Evolutionary conservation across 306 rosid species (phyloP).

Genomic region (Morella rubra): DNA sequence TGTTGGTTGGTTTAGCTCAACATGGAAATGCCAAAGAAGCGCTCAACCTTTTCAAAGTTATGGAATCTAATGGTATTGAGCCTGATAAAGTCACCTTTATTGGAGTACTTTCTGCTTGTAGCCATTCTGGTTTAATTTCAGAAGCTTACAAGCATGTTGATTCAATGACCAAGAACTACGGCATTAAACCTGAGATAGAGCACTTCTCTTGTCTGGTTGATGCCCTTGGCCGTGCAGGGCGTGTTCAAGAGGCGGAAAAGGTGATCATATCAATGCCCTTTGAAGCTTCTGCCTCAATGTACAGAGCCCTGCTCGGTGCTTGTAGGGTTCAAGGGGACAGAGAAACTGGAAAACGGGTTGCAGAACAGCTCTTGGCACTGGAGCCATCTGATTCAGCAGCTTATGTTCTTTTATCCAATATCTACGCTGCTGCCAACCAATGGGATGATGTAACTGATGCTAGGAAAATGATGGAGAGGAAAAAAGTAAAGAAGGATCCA

Average conservation of each 20-base stretch:
- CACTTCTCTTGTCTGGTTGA: slow-evolving; percentile 81
- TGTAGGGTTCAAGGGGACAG: slow-evolving; percentile 66
- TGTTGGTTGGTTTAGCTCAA: slow-evolving; percentile 81
- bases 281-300: slow-evolving; percentile 77
- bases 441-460: slow-evolving; percentile 67
- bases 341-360: slow-evolving; percentile 53
- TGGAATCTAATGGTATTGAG: slow-evolving; percentile 46
- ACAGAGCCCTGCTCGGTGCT: slow-evolving; percentile 69
- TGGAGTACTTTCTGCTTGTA: slow-evolving; percentile 79
- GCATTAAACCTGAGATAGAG: slow-evolving; percentile 64
- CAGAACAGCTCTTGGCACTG: slow-evolving; percentile 55
- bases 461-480: slow-evolving; percentile 60
- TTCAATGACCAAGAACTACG: slow-evolving; percentile 54
- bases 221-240: slow-evolving; percentile 77
- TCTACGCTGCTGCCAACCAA: slow-evolving; percentile 68
- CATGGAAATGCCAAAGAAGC: slow-evolving; percentile 78
- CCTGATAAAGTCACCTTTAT: slow-evolving; percentile 77
- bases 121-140: slow-evolving; percentile 71
- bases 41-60: slow-evolving; percentile 51
- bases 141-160: slow-evolving; percentile 57
- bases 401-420: slow-evolving; percentile 71
- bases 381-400: slow-evolving; percentile 79
- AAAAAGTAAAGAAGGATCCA: slow-evolving; percentile 74
- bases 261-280: slow-evolving; percentile 75
- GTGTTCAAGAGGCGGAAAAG: slow-evolving; percentile 65